Conservation (phyloP, 228 moss, liverwort and hornwort species). For the Sphagnum magellanicum region DNA sequence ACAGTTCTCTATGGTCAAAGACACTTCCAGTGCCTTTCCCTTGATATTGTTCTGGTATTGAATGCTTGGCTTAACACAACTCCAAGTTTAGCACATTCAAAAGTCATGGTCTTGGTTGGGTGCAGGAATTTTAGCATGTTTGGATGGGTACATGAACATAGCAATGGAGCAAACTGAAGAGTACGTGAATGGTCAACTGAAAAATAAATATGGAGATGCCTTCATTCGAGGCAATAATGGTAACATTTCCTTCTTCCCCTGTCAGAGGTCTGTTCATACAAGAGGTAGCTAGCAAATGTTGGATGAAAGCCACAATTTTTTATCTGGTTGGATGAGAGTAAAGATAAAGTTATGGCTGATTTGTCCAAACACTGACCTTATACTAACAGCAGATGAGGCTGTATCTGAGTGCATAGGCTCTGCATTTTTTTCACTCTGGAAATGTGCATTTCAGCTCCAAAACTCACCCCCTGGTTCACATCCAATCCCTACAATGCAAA, state of each 20-base stretch:
- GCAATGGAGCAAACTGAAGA: conserved; percentile 99
- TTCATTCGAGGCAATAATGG: conserved; percentile 97
- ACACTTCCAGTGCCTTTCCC: too few species aligned
- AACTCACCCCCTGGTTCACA: too few species aligned
- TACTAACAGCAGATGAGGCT: too few species aligned
- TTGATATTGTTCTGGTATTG: too few species aligned
- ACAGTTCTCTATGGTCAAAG: too few species aligned
- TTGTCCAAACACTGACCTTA: neutral
- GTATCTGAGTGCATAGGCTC: too few species aligned
- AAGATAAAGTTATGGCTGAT: neutral
- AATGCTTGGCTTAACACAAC: too few species aligned
- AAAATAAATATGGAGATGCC: conserved; percentile 97
- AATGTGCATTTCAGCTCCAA: too few species aligned
- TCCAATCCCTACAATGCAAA: too few species aligned
- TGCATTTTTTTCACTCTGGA: too few species aligned
- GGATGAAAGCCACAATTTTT: neutral
- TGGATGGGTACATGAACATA: conserved; percentile 99
- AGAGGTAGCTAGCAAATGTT: neutral
- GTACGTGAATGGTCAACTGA: conserved; percentile 93
- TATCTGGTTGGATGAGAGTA: neutral
- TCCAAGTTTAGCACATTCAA: too few species aligned
- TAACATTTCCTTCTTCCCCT: conserved; percentile 12
- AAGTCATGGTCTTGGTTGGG: too few species aligned
- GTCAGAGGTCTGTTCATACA: neutral
- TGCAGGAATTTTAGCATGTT: conserved; percentile 82